Base-by-base conservation (phyloP, 192 early-diverging fungal genomes). In the Gryganskiella cystojenkinii region DNA sequence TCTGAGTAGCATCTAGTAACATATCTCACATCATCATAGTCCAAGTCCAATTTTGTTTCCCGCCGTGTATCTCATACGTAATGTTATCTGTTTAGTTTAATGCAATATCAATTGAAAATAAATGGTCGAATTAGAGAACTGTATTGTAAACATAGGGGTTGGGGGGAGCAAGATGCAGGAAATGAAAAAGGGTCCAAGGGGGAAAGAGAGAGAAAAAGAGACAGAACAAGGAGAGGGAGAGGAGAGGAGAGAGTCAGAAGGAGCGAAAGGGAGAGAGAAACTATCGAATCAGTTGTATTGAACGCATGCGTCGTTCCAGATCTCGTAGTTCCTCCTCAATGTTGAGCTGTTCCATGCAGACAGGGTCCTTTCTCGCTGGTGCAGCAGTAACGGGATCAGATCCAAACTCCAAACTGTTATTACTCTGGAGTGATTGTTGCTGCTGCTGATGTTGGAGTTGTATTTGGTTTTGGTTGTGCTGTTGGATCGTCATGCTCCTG, bases 311-410 rank as follows among this genome's bases (percentile, higher is more conserved):
- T 37, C 52, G 37, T 20, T 73, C 71, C 22, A 73, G 37, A 24
- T 73, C 71, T 24, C 71, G 55, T 43, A 73, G 46, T 9, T 73
- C 71, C 17, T 55, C 62, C 40, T 73, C 71, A 9, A 73, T 20
- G 22, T 46, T 73, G 11, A 55, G 50, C 33, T 73, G 61, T 42
- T 73, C 71, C 57, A 54, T 65, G 37, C 50, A 44, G 13, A 73
- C 57, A 35, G 71, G 71, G 45, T 64, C 71, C n/a, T 53, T 71
- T 11, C 55, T 46, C 58, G 22, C 11, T 45, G 27, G 22, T 4
- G 50, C 14, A 34, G 43, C 60, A 33, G 45, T 58, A 45, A 50
- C 46, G 24, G 20, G 30, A 22, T 47, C 40, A 9, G 6, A 56
- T 35, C 14, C 8, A 15, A 34, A 42, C 64, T 30, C 55, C 50